Evolutionary conservation across 2,329 filamentous ascomycete genomes (phyloP).

Genomic region (Cercospora beticola): DNA sequence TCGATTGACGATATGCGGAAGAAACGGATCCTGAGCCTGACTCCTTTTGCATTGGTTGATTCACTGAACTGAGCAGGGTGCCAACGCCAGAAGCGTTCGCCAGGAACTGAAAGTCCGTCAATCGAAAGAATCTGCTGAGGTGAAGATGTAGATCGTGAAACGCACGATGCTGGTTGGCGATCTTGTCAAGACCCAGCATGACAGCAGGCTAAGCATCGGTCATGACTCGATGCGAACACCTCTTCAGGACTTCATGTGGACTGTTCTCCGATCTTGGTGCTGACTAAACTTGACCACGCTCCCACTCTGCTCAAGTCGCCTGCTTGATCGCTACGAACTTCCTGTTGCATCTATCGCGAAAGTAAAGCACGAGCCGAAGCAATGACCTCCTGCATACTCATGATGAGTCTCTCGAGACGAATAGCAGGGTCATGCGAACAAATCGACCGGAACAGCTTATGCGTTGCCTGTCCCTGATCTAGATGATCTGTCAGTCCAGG

Average conservation of each 20-base stretch:
- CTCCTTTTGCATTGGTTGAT: neutral
- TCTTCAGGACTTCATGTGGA: neutral
- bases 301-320: neutral
- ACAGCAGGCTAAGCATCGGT: neutral
- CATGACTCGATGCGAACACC: neutral
- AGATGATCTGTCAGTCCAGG: neutral
- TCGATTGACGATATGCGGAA: neutral
- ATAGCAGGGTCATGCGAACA: neutral
- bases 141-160: neutral
- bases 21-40: neutral
- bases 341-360: neutral
- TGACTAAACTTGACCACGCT: neutral
- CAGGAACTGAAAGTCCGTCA: neutral
- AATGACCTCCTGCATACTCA: neutral
- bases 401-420: too few relatives aligned
- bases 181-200: neutral
- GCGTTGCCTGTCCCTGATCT: neutral
- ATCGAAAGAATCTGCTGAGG: neutral
- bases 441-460: neutral
- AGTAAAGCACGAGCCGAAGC: neutral
- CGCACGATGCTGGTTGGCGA: neutral
- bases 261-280: neutral
- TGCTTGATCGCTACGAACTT: neutral
- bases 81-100: neutral
- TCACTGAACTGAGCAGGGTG: neutral